Evolutionary conservation across 1,284 basidiomycete species (phyloP), one percentile per base, ranked within the genome.

Genomic region (Fomitiporia mediterranea): DNA sequence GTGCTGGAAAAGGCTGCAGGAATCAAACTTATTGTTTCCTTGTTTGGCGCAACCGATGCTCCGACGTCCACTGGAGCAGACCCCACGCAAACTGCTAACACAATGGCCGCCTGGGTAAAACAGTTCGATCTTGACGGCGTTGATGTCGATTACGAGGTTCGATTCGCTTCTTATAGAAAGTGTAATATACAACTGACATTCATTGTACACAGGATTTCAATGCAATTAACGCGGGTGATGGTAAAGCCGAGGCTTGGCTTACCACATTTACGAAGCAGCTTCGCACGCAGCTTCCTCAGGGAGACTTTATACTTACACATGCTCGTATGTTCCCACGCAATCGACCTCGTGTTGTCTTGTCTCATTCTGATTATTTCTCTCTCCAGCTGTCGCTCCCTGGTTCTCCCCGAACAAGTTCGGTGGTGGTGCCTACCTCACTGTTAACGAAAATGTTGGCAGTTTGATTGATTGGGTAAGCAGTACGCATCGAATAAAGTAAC

Each of bases 381-480:
- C 7, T 28, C 52, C 49, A 28, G 37, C 55, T 25, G 55, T 51
- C 30, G 40, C 54, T 44, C 54, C 44, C 37, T 57, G 78, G 78
- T 82, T 82, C 69, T 72, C 77, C 19, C 75, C 78, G 5, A 71
- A 61, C 47, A 66, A 62, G 43, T 83, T 74, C 70, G 69, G 73
- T 23, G 80, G 77, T 13, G 84, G 84, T 54, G 83, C 78, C 7
- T 86, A 86, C 65, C 72, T 84, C 28, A 75, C 70, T 48, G 78
- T 83, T 21, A 69, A 86, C 66, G 56, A 69, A 47, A 64, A 69
- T 5, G 83, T 86, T 25, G 85, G 85, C 8, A 72, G 65, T 61
- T 62, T 79, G 58, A 82, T 83, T 44, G 81, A 83, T 61, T 82
- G 78, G 78, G 70, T 61, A 23, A 35, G 60, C 44, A 30, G 23